These are phyloP conservation scores for Acanthochlamys bracteata DNA, from an alignment of 106 monocot species.

Conservation along the genomic window DNA sequence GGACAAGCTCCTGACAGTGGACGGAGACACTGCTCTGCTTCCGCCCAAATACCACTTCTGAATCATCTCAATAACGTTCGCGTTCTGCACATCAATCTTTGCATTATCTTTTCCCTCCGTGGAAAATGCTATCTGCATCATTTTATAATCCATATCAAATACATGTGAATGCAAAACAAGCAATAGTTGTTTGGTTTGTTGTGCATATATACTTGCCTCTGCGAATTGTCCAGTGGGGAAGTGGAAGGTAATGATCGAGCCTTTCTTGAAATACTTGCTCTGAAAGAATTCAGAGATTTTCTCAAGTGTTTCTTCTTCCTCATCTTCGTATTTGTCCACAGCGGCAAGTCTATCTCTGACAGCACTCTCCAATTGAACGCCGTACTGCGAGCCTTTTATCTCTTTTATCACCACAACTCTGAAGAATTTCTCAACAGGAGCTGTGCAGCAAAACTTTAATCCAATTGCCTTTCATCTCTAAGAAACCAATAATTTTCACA, in stretches of 20 bases:
- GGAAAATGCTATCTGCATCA: constrained; percentile 51
- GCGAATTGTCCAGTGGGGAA: constrained; percentile 35
- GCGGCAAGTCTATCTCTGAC: constrained; percentile 63
- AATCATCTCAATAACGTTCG: constrained; percentile 66
- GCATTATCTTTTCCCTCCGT: constrained; percentile 51
- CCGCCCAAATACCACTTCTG: constrained; percentile 92
- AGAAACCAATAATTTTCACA: no score
- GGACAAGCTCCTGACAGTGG: constrained; percentile 63
- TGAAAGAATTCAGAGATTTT: constrained; percentile 72
- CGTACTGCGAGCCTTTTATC: constrained; percentile 91
- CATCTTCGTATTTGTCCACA: constrained; percentile 72
- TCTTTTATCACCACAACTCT: constrained; percentile 84
- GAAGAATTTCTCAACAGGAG: constrained; percentile 56
- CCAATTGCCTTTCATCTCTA: no score
- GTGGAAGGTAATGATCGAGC: constrained; percentile 53
- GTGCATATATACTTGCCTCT: constrained; percentile 27
- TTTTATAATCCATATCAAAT: not conserved
- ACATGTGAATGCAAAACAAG: not conserved
- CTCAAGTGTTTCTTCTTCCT: constrained; percentile 76
- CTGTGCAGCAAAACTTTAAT: constrained; percentile 14
- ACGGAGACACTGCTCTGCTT: constrained; percentile 45
- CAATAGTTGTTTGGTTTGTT: not conserved
- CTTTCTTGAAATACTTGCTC: constrained; percentile 67
- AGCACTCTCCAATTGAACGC: constrained; percentile 62
- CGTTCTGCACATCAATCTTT: constrained; percentile 60